Conservation (phyloP, 306 rosid species). For the Malus fusca region DNA sequence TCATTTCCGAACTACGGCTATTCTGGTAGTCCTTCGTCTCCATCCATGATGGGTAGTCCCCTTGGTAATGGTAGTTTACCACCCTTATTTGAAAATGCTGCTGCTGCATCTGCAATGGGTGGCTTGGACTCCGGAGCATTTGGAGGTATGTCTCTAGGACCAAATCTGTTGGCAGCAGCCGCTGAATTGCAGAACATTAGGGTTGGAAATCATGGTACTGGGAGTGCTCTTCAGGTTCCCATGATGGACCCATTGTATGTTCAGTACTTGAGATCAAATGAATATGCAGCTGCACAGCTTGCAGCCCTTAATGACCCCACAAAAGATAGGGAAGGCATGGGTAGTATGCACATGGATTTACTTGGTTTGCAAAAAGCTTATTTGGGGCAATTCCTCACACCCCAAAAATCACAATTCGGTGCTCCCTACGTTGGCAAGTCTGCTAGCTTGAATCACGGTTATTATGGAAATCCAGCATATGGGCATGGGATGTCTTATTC, state of each 20-base stretch:
- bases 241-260: slow-evolving; percentile 69
- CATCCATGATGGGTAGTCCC: slow-evolving; percentile 68
- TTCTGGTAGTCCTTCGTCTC: slow-evolving; percentile 54
- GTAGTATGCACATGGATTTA: slow-evolving; percentile 56
- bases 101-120: slow-evolving; percentile 77
- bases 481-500: slow-evolving; percentile 75
- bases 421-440: slow-evolving; percentile 60
- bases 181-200: slow-evolving; percentile 55
- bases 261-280: slow-evolving; percentile 78
- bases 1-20: slow-evolving; percentile 64
- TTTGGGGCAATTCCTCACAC: slow-evolving; percentile 55
- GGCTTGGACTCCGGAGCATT: slow-evolving; percentile 70
- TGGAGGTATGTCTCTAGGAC: slow-evolving; percentile 62
- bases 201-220: slow-evolving; percentile 59
- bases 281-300: slow-evolving; percentile 68
- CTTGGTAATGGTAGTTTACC: slow-evolving; percentile 67
- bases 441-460: slow-evolving; percentile 59
- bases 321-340: slow-evolving; percentile 55
- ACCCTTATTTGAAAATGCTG: slow-evolving; percentile 73
- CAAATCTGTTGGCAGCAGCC: slow-evolving; percentile 36
- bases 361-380: slow-evolving; percentile 80
- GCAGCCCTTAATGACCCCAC: slow-evolving; percentile 60
- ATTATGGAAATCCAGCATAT: slow-evolving; percentile 65
- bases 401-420: slow-evolving; percentile 70
- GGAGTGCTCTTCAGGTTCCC: slow-evolving; percentile 58